These are phyloP conservation scores for Curvularia eragrostidis DNA, from an alignment of 2,329 filamentous ascomycete genomes.

Conservation along the genomic window DNA sequence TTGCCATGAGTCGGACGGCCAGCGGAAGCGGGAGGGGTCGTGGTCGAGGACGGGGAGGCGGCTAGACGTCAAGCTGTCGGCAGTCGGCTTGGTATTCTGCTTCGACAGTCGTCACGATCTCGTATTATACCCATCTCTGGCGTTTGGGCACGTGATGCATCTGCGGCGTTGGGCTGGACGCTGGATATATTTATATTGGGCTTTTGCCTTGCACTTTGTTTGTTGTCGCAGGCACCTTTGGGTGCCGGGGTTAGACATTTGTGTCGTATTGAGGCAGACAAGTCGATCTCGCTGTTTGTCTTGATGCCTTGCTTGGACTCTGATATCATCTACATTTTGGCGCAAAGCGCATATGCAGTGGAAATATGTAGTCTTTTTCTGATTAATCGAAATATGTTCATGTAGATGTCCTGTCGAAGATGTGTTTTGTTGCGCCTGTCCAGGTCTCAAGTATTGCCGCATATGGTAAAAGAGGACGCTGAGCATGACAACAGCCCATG, in stretches of 20 bases:
- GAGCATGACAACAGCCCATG: not conserved
- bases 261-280: not conserved
- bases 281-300: not conserved
- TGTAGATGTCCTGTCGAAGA: not conserved
- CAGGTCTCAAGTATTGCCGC: not conserved
- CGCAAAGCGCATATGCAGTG: not conserved
- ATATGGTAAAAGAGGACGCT: not conserved
- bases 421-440: not conserved
- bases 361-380: not conserved
- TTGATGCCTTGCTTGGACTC: not conserved
- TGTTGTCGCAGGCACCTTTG: not conserved
- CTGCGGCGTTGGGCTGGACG: not conserved
- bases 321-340: not conserved
- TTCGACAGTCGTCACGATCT: conserved; percentile 11
- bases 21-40: conserved; percentile 48
- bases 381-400: not conserved
- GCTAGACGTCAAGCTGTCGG: not conserved
- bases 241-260: not conserved
- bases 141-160: conserved; percentile 14
- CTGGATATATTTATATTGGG: not conserved
- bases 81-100: not conserved
- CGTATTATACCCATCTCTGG: conserved; percentile 22
- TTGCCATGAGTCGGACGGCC: conserved; percentile 48
- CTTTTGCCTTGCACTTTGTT: not conserved
- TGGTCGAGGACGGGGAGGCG: conserved; percentile 34